phyloP scores from a whole-genome alignment of 352 stramenopile genomes.

The Globisporangium barbulae region DNA sequence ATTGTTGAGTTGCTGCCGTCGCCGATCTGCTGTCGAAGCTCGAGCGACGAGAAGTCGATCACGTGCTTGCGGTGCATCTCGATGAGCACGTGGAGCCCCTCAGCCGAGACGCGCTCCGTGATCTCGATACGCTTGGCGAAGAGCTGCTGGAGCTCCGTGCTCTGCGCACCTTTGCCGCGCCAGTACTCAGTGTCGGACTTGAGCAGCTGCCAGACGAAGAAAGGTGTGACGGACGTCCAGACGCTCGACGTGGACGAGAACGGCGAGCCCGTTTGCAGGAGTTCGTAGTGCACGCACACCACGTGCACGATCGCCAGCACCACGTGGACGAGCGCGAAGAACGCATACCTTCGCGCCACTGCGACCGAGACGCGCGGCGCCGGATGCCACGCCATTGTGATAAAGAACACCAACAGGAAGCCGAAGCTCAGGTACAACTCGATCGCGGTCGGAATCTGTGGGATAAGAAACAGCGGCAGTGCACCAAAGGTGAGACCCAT shows the following conservation, averaged over 20 bases:
- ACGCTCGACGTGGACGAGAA: constrained; percentile 52
- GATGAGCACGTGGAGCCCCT: constrained; percentile 65
- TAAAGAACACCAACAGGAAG: constrained; percentile 6
- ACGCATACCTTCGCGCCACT: constrained; percentile 37
- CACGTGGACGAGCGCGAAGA: constrained; percentile 47
- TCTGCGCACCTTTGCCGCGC: constrained; percentile 45
- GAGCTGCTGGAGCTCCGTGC: constrained; percentile 35
- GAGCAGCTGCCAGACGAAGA: constrained; percentile 60
- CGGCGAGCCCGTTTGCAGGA: constrained; percentile 47
- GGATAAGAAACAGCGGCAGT: constrained; percentile 18
- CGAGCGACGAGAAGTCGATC: constrained; percentile 65
- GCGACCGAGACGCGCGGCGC: constrained; percentile 19
- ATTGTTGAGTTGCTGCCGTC: constrained; percentile 42
- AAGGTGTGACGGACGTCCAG: constrained; percentile 37
- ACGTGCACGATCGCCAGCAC: constrained; percentile 39
- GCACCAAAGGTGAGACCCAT: constrained; percentile 34
- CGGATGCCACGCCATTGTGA: constrained; percentile 19
- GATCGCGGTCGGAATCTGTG: background rate
- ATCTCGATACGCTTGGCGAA: constrained; percentile 41
- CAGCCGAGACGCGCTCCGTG: constrained; percentile 48
- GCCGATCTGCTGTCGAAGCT: constrained; percentile 48
- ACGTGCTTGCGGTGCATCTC: constrained; percentile 74
- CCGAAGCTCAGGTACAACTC: constrained; percentile 14
- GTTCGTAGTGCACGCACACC: constrained; percentile 34
- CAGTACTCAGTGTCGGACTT: constrained; percentile 58